Conservation (phyloP, 495 filamentous ascomycete genomes). For the Parathielavia appendiculata region DNA sequence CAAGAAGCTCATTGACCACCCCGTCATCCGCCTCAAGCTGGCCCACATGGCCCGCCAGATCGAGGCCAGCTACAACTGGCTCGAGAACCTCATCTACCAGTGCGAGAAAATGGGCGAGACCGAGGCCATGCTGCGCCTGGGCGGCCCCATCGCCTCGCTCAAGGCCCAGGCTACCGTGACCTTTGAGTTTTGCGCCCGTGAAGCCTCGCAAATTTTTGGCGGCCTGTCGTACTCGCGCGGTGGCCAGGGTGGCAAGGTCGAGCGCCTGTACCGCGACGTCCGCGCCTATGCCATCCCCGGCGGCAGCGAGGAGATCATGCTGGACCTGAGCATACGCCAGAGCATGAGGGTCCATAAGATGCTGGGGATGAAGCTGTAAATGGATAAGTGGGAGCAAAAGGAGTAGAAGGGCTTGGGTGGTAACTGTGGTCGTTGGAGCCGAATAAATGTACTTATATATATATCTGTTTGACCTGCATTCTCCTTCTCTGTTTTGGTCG, state of each 20-base stretch:
- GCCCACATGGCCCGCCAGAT: slow-evolving; percentile 98
- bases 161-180: slow-evolving; percentile 91
- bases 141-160: slow-evolving; percentile 86
- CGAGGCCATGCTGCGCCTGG: slow-evolving; percentile 92
- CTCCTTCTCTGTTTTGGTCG: background rate
- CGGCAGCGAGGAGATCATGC: slow-evolving; percentile 97
- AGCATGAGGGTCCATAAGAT: slow-evolving; percentile 82
- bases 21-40: slow-evolving; percentile 95
- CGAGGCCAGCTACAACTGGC: slow-evolving; percentile 91
- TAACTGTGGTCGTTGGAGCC: background rate
- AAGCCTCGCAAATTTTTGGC: slow-evolving; percentile 96
- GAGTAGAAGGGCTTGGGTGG: background rate
- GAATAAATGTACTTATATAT: background rate
- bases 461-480: background rate
- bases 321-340: slow-evolving; percentile 94
- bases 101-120: slow-evolving; percentile 87
- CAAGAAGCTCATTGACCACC: slow-evolving; percentile 92
- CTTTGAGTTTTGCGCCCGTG: slow-evolving; percentile 95
- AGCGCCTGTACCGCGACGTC: slow-evolving; percentile 94
- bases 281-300: slow-evolving; percentile 96
- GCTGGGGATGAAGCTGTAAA: slow-evolving; percentile 92
- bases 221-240: slow-evolving; percentile 89
- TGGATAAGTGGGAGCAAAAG: background rate
- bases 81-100: slow-evolving; percentile 95
- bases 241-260: slow-evolving; percentile 93